phyloP scores from a whole-genome alignment of 352 stramenopile species.

The Phytophthora pseudosyringae region DNA sequence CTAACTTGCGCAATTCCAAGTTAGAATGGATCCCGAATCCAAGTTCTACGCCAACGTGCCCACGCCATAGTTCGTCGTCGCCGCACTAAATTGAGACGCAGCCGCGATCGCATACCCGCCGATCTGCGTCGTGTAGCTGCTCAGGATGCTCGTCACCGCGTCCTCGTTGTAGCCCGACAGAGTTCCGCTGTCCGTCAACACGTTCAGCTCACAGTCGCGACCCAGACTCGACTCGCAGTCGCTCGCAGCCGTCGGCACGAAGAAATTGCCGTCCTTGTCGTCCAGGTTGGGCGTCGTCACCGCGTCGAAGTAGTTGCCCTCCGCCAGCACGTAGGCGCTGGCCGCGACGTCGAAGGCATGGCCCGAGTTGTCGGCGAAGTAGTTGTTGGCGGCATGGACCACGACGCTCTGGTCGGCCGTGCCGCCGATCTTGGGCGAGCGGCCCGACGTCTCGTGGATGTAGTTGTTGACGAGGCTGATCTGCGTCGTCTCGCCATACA shows the following conservation, averaged over 20 bases:
- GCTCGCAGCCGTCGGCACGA: constrained; percentile 19
- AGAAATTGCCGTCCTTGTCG: constrained; percentile 29
- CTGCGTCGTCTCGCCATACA: constrained; percentile 28
- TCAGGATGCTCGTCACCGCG: constrained; percentile 19
- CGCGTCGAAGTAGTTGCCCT: constrained; percentile 33
- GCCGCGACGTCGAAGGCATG: constrained; percentile 30
- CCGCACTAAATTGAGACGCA: constrained; percentile 16
- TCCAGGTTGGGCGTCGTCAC: constrained; percentile 29
- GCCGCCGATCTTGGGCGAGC: constrained; percentile 45
- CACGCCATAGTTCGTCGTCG: constrained; percentile 24
- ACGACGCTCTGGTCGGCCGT: constrained; percentile 29
- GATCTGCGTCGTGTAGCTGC: constrained; percentile 22
- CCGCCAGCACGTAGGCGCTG: constrained; percentile 30
- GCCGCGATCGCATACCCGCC: constrained; percentile 16
- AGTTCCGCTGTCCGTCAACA: constrained; percentile 20
- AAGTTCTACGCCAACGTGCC: constrained; percentile 3
- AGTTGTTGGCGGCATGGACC: constrained; percentile 43
- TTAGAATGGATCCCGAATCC: neutral
- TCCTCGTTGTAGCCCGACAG: constrained; percentile 28
- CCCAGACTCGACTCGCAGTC: constrained; percentile 22
- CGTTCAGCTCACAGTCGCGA: constrained; percentile 30
- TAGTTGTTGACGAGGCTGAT: constrained; percentile 42
- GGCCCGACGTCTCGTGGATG: constrained; percentile 38
- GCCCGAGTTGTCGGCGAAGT: constrained; percentile 27
- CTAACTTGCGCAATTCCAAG: too few relatives aligned